phyloP scores from a whole-genome alignment of 441 rosid genomes.

The Pelargonium australe region DNA sequence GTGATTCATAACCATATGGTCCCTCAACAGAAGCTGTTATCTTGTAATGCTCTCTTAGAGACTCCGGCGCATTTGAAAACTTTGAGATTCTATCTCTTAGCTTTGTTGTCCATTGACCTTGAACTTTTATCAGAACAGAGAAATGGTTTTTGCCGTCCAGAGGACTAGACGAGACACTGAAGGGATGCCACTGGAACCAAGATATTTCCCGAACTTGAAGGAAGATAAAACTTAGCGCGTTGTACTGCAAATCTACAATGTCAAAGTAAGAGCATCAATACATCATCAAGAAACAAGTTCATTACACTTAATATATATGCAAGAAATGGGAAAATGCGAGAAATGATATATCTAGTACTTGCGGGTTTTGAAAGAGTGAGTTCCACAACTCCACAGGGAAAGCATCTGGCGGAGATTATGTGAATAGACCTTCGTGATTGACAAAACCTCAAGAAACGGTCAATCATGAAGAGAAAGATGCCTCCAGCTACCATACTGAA shows the following conservation, averaged over 20 bases:
- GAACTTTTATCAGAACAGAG: conserved; percentile 54
- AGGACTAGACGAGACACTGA: conserved; percentile 66
- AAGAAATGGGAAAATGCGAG: neutral
- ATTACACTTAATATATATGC: neutral
- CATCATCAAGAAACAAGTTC: neutral
- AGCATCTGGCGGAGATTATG: neutral
- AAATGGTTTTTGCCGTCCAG: conserved; percentile 49
- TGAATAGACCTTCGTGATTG: conserved; percentile 37
- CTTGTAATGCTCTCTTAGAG: conserved; percentile 19
- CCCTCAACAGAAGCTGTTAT: conserved; percentile 70
- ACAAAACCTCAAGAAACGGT: conserved; percentile 59
- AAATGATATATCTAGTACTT: conserved; percentile 24
- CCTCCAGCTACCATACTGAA: conserved; percentile 51
- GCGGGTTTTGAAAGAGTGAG: conserved; percentile 49
- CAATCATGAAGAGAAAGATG: conserved; percentile 52
- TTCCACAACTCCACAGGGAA: conserved; percentile 57
- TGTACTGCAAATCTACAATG: conserved; percentile 54
- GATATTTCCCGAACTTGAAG: conserved; percentile 68
- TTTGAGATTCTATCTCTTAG: conserved; percentile 38
- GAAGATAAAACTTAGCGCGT: conserved; percentile 77
- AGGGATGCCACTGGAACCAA: conserved; percentile 75
- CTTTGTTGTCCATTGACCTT: conserved; percentile 56
- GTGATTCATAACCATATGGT: conserved; percentile 69
- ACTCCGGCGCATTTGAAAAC: conserved; percentile 27
- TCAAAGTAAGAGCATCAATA: conserved; percentile 10